Conservation (phyloP, 495 filamentous ascomycete species). For the Bombardia bombarda region DNA sequence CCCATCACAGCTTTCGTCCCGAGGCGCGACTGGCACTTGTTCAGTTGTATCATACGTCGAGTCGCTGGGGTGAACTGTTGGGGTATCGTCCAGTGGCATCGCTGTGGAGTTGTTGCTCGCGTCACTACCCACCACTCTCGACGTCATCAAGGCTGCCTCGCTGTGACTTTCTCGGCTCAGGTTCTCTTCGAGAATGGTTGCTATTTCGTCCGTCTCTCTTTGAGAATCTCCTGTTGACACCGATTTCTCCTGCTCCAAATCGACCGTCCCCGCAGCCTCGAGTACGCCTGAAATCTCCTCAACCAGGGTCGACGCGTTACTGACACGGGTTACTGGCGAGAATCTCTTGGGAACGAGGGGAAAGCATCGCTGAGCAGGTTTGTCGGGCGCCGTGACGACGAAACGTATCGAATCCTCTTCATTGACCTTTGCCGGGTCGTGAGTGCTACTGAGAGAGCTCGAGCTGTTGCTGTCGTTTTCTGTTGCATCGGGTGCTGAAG, state of each 20-base stretch:
- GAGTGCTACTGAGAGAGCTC: not conserved
- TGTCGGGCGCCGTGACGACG: slow-evolving; percentile 3
- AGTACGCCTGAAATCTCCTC: slow-evolving; percentile 6
- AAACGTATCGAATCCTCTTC: not conserved
- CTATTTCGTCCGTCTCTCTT: not conserved
- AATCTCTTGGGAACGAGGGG: slow-evolving; percentile 8
- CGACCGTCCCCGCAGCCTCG: not conserved
- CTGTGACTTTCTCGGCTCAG: no score
- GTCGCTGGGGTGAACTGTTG: no score
- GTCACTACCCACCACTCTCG: no score
- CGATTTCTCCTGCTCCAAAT: not conserved
- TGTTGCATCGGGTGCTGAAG: not conserved
- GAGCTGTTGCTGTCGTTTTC: slow-evolving; percentile 2
- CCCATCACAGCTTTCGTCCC: no score
- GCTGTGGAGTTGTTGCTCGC: no score
- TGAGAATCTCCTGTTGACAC: not conserved
- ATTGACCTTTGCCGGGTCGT: not conserved
- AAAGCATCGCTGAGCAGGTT: slow-evolving; percentile 11
- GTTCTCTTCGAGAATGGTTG: no score
- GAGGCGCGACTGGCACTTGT: no score
- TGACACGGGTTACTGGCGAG: slow-evolving; percentile 7
- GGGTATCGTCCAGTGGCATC: no score
- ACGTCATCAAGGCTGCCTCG: no score
- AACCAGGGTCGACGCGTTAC: slow-evolving; percentile 14
- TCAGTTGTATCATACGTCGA: no score